Conservation (phyloP, 495 filamentous ascomycete genomes). For the Penicillium angulare region DNA sequence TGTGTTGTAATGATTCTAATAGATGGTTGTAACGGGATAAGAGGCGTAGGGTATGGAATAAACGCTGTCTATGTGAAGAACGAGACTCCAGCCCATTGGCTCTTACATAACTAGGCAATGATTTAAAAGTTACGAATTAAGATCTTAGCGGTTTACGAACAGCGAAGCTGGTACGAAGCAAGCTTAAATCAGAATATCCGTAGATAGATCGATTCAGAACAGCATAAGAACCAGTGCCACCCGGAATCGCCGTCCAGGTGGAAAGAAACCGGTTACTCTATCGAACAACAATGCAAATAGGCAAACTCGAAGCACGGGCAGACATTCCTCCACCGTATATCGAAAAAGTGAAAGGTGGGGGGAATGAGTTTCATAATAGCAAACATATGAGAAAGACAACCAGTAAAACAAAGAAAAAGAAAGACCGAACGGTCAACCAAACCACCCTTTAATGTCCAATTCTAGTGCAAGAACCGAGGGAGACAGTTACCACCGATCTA, state of each 20-base stretch:
- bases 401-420: neutral
- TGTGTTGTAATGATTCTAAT: too few species aligned
- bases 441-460: conserved; percentile 2
- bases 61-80: too few species aligned
- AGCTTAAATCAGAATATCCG: conserved; percentile 5
- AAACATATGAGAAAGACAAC: conserved; percentile 2
- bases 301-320: neutral
- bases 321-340: conserved; percentile 4
- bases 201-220: conserved; percentile 12
- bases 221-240: conserved; percentile 1
- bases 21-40: too few species aligned
- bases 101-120: too few species aligned
- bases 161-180: neutral
- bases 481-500: conserved; percentile 20
- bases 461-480: conserved; percentile 2
- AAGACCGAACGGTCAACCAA: conserved; percentile 4
- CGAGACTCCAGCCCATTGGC: too few species aligned
- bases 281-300: conserved; percentile 16
- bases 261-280: conserved; percentile 18
- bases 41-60: too few species aligned
- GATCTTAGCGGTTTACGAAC: neutral
- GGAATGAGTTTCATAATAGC: conserved; percentile 3
- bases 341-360: conserved; percentile 5
- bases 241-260: conserved; percentile 1
- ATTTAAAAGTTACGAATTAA: neutral